A percentile compares a stretch with the other conserved stretches of the same genome.
Conservation (phyloP, 306 rosid species). For the Luffa acutangula region DNA sequence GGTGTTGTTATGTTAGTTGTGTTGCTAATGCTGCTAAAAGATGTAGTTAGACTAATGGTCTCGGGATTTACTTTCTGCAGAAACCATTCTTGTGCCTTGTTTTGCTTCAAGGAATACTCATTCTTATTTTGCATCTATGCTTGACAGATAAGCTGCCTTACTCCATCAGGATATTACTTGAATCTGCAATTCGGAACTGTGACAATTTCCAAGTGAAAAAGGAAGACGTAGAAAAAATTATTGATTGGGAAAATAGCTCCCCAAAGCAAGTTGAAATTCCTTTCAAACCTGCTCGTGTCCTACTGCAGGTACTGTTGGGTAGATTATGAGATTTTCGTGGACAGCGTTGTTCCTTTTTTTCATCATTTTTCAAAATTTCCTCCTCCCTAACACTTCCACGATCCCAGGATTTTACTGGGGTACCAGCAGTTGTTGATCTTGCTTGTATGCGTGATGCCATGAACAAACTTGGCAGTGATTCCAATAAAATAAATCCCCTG, state of each 20-base stretch:
- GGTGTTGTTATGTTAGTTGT: background rate
- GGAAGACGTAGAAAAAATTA: conserved; percentile 87
- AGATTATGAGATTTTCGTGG: background rate
- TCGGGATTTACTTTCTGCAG: background rate
- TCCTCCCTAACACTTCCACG: conserved; percentile 2
- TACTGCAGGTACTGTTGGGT: conserved; percentile 61
- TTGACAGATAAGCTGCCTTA: conserved; percentile 64
- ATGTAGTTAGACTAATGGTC: background rate
- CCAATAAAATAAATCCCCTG: conserved; percentile 87
- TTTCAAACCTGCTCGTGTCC: conserved; percentile 92
- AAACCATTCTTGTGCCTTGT: background rate
- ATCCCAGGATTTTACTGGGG: conserved; percentile 86
- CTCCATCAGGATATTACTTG: conserved; percentile 63
- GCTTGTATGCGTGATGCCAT: conserved; percentile 97
- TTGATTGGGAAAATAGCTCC: conserved; percentile 68
- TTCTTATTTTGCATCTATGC: conserved; percentile 8
- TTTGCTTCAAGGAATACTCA: conserved; percentile 1
- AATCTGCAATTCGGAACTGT: conserved; percentile 78
- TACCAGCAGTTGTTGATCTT: conserved; percentile 87
- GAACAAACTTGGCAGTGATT: conserved; percentile 89
- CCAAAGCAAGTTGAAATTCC: conserved; percentile 87
- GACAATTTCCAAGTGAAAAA: conserved; percentile 83
- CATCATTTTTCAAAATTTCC: background rate
- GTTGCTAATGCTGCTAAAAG: background rate
- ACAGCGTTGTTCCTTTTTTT: background rate